Conservation (phyloP, 257 asterid species). For the Avicennia marina region DNA sequence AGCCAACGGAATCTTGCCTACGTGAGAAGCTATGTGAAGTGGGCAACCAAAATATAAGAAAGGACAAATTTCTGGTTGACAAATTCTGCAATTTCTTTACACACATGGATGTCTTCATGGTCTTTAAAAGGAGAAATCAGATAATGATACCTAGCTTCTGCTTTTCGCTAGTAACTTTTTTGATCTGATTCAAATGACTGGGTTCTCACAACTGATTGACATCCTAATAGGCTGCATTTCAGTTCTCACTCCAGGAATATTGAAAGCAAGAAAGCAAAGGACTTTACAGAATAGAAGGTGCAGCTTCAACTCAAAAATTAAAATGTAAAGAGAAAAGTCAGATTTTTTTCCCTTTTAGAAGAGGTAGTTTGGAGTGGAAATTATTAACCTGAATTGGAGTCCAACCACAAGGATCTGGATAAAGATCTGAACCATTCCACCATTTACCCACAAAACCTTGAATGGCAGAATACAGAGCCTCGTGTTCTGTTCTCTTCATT, state of each 20-base stretch:
- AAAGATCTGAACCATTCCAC: conserved; percentile 99
- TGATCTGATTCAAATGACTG: no score
- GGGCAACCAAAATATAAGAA: conserved; percentile 16
- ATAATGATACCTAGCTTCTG: no score
- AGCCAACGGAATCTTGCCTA: conserved; percentile 15
- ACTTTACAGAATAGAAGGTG: no score
- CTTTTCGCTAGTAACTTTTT: no score
- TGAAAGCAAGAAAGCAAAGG: no score
- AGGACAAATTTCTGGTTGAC: conserved; percentile 22
- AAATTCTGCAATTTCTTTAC: conserved; percentile 9
- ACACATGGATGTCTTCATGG: conserved; percentile 4
- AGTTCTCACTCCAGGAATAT: not conserved
- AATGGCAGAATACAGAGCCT: conserved; percentile 69
- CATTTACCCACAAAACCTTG: conserved; percentile 89
- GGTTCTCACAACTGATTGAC: not conserved
- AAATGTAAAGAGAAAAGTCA: no score
- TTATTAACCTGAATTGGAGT: conserved; percentile 80
- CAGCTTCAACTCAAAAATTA: no score
- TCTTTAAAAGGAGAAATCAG: no score
- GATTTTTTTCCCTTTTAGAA: no score
- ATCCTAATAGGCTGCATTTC: not conserved
- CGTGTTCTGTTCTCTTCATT: conserved; percentile 65
- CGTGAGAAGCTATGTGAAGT: conserved; percentile 6
- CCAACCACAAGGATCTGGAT: conserved; percentile 99
- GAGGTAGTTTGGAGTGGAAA: not conserved